A percentile compares a stretch with the other conserved stretches of the same genome.
phyloP scores from a whole-genome alignment of 805 yeast species.

The Metschnikowia shivogae region DNA sequence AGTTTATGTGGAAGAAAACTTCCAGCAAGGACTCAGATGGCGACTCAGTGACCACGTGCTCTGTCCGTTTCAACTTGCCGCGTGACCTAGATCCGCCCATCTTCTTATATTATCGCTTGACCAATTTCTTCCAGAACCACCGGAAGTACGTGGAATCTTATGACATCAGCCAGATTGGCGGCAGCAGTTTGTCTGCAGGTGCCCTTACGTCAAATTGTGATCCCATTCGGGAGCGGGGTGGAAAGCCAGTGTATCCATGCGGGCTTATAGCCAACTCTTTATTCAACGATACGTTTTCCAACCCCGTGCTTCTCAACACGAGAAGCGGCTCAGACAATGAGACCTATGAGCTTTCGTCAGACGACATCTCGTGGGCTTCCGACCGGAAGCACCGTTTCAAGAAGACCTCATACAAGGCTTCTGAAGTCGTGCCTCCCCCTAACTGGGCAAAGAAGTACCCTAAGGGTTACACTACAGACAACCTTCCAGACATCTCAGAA shows the following conservation, averaged over 20 bases:
- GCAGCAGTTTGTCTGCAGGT: slow-evolving; percentile 56
- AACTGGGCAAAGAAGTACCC: slow-evolving; percentile 82
- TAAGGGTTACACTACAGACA: slow-evolving; percentile 79
- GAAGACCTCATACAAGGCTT: slow-evolving; percentile 61
- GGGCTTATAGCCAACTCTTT: slow-evolving; percentile 90
- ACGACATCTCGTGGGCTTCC: slow-evolving; percentile 80
- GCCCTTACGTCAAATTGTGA: slow-evolving; percentile 42
- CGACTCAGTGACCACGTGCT: slow-evolving; percentile 47
- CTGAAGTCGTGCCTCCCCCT: slow-evolving; percentile 88
- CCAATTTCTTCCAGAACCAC: slow-evolving; percentile 92
- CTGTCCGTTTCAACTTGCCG: slow-evolving; percentile 69
- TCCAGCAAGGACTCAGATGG: slow-evolving; percentile 33
- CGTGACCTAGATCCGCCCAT: slow-evolving; percentile 65
- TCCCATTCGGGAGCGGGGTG: slow-evolving; percentile 40
- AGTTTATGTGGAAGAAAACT: slow-evolving; percentile 62
- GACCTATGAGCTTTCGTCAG: slow-evolving; percentile 42
- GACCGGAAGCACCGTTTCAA: slow-evolving; percentile 66
- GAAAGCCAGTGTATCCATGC: slow-evolving; percentile 73
- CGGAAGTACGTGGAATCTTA: slow-evolving; percentile 86
- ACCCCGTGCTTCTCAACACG: slow-evolving; percentile 45
- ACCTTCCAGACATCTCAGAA: slow-evolving; percentile 67
- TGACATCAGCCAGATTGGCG: slow-evolving; percentile 77
- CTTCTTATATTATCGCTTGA: slow-evolving; percentile 76
- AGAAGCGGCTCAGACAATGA: slow-evolving; percentile 41
- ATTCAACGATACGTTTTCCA: slow-evolving; percentile 81